Base-by-base conservation (phyloP, 116 monocot species). In the Zostera marina region DNA sequence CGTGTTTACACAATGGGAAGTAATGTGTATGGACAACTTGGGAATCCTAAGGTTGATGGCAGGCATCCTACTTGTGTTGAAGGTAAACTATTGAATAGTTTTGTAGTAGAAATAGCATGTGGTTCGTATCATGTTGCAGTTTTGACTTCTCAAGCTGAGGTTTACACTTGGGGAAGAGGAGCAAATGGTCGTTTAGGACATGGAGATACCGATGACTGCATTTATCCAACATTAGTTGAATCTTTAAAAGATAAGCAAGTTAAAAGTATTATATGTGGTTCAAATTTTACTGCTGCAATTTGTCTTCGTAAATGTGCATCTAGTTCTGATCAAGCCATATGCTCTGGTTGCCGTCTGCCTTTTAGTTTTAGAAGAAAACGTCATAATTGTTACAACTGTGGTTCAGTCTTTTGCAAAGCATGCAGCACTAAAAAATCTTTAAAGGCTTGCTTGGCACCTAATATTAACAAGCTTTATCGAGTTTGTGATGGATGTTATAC, bases 141-240 rank as follows among this genome's bases (percentile, higher is more conserved):
- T 58, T 65, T 91, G 71, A 99, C 90, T 64, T 91, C 98, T 11
- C 83, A 63, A 67, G 75, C 74, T 63, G 86, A 99, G 66, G 83
- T 99, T 21, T 99, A 87, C 60, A 99, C 90, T 21, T 90, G 98
- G 98, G 98, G 98, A 8, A 90, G 79, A 58, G 98, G 98, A 44
- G 63, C 72, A 38, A 91, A 86, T 76, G 98, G 98, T 46, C 75
- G 75, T 52, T 79, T 99, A 69, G 98, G 98, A 3, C 91, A 91
- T 68, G 91, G 91, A 48, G 91, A 99, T 63, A 73, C 52, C 58
- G 87, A 86, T 62, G 83, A 87, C 52, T 66, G 83, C 7, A 78
- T 51, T 54, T 58, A 43, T 20, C 98, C 91, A 24, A 99, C 98
- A 54, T 59, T 87, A 46, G 83, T 99, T 63, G 91, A 99, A 73